A percentile compares a stretch with the other conserved stretches of the same genome.
These are phyloP conservation scores for Gonium pectorale DNA, from an alignment of 139 green algal genomes.

Conservation along the genomic window DNA sequence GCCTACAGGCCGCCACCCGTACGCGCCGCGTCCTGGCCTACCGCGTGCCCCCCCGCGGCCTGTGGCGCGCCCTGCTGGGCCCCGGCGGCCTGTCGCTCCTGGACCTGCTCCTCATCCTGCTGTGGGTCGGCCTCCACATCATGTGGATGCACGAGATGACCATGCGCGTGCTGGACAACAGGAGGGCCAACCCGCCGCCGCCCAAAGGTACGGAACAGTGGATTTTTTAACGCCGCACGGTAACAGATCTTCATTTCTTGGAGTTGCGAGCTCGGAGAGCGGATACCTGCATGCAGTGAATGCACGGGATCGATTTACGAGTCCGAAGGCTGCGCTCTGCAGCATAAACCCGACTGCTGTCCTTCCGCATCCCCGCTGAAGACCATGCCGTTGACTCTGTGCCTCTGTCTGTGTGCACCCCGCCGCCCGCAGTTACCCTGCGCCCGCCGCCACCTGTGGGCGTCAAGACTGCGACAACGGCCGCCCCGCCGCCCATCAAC, in stretches of 20 bases:
- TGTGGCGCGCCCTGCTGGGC: conserved; percentile 24
- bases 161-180: conserved; percentile 4
- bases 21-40: neutral
- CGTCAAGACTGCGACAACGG: neutral
- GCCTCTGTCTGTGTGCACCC: no score
- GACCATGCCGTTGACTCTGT: no score
- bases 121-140: conserved; percentile 27
- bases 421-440: no score
- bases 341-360: neutral
- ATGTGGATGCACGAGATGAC: conserved; percentile 41
- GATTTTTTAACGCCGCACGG: no score
- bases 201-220: neutral
- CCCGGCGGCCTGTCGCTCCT: conserved; percentile 10
- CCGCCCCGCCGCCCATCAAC: no score
- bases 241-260: no score
- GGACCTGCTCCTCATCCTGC: conserved; percentile 29
- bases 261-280: neutral
- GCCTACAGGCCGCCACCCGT: neutral
- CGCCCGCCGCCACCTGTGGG: no score
- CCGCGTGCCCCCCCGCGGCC: neutral
- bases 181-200: neutral
- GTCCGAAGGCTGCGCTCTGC: no score
- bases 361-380: neutral
- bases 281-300: no score
- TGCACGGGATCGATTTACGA: no score